These are phyloP conservation scores for Whalleya microplaca DNA, from an alignment of 2,329 filamentous ascomycete genomes.

Conservation along the genomic window DNA sequence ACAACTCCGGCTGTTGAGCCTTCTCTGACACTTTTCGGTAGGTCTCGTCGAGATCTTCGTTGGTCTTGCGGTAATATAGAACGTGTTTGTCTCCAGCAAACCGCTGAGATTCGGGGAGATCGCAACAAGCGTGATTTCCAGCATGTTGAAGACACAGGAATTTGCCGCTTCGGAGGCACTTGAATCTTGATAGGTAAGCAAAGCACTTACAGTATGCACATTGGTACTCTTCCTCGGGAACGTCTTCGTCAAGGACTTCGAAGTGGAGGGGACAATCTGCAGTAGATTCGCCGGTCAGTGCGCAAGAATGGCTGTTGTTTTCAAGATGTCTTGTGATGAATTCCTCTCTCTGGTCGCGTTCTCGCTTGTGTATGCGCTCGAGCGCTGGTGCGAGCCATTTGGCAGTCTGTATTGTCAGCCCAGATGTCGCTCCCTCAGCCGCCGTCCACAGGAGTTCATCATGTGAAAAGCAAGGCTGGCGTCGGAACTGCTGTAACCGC, in stretches of 20 bases:
- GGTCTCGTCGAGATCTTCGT: conserved; percentile 67
- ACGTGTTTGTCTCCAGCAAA: conserved; percentile 71
- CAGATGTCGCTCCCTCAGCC: conserved; percentile 73
- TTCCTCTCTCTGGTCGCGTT: conserved; percentile 67
- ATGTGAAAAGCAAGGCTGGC: conserved; percentile 96
- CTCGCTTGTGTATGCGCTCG: conserved; percentile 75
- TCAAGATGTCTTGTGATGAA: conserved; percentile 71
- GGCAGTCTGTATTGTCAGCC: conserved; percentile 79
- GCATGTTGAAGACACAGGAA: conserved; percentile 83
- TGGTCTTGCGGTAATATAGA: conserved; percentile 76
- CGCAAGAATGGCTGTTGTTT: conserved; percentile 56
- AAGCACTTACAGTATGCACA: conserved; percentile 92
- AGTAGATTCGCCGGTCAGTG: conserved; percentile 50
- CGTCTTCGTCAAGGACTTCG: conserved; percentile 70
- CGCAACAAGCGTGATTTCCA: conserved; percentile 80
- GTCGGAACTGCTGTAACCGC: conserved; percentile 81
- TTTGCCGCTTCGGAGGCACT: conserved; percentile 80
- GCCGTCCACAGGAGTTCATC: conserved; percentile 94
- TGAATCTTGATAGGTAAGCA: conserved; percentile 87
- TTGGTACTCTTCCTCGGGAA: conserved; percentile 90
- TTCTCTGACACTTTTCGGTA: conserved; percentile 84
- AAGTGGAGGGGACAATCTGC: conserved; percentile 63
- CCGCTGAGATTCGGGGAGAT: conserved; percentile 66
- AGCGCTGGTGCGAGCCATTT: conserved; percentile 94
- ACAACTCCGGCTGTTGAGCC: conserved; percentile 80